Evolutionary conservation across 441 rosid genomes (phyloP).

Genomic region (Croton laevigatus): DNA sequence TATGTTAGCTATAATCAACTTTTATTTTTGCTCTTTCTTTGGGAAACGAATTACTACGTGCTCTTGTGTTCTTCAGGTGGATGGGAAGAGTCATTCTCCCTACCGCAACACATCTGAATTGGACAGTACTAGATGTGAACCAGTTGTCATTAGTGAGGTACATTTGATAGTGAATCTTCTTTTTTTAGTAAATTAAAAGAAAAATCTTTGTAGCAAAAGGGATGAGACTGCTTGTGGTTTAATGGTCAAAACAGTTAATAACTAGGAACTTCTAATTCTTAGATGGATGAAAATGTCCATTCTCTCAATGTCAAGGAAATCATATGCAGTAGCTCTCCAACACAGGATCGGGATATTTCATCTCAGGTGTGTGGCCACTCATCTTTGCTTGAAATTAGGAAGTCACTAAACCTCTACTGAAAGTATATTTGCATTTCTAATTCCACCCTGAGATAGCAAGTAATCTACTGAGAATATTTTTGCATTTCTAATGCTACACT

Average conservation of each 20-base stretch:
- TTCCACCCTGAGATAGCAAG: not conserved
- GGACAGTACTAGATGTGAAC: not conserved
- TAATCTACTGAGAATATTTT: not conserved
- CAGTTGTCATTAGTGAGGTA: conserved; percentile 5
- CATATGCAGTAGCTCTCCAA: conserved; percentile 21
- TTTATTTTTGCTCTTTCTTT: not conserved
- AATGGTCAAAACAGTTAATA: not conserved
- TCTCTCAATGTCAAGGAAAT: conserved; percentile 16
- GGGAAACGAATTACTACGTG: not conserved
- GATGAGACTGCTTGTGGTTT: not conserved
- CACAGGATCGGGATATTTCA: conserved; percentile 13
- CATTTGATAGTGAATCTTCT: not conserved
- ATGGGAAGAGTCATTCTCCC: conserved; percentile 8
- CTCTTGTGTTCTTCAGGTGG: not conserved
- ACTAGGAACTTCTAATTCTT: not conserved
- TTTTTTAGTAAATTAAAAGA: not conserved
- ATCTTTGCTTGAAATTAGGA: not conserved
- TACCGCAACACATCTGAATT: not conserved
- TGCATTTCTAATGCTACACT: not conserved
- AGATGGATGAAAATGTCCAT: not conserved
- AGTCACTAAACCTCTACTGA: not conserved
- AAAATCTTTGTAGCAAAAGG: not conserved
- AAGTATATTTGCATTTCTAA: not conserved
- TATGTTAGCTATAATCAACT: not conserved
- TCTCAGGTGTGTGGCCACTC: conserved; percentile 17